A percentile compares a stretch with the other conserved stretches of the same genome.
phyloP scores from a whole-genome alignment of 495 filamentous ascomycete genomes.

The Trichocladium uniseriatum region DNA sequence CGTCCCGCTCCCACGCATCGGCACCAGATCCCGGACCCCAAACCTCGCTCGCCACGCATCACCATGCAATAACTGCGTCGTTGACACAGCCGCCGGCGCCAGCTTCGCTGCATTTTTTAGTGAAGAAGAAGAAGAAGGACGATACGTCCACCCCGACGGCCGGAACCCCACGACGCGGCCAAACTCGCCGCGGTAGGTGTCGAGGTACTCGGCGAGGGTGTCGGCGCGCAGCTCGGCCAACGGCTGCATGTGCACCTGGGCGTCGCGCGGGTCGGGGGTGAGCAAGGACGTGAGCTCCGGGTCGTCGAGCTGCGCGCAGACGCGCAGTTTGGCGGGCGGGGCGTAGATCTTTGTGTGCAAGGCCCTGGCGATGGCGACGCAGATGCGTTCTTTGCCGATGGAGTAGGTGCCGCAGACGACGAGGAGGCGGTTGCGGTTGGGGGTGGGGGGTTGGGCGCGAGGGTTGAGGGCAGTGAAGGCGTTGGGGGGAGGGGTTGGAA shows the following conservation, averaged over 20 bases:
- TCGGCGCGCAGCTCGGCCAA: constrained; percentile 84
- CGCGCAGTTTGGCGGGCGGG: constrained; percentile 64
- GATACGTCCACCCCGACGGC: constrained; percentile 86
- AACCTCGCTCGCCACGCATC: constrained; percentile 65
- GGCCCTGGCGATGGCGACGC: constrained; percentile 79
- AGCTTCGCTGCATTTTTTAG: constrained; percentile 22
- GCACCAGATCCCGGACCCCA: constrained; percentile 52
- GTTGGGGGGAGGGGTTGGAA: constrained; percentile 4
- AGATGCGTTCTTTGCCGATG: constrained; percentile 96
- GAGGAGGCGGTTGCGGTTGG: constrained; percentile 49
- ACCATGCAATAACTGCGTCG: constrained; percentile 57
- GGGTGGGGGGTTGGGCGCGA: not conserved
- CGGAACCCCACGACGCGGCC: constrained; percentile 82
- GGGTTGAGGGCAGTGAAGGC: constrained; percentile 25
- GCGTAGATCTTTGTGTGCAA: constrained; percentile 88
- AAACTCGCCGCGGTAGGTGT: constrained; percentile 55
- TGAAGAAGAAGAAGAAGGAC: constrained; percentile 36
- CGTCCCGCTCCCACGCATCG: constrained; percentile 66
- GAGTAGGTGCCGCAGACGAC: constrained; percentile 94
- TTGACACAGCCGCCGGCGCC: constrained; percentile 28
- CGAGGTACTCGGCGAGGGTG: constrained; percentile 80
- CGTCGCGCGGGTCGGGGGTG: constrained; percentile 69
- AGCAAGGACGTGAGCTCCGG: constrained; percentile 65
- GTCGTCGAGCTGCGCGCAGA: constrained; percentile 81
- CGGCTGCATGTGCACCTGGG: constrained; percentile 96